phyloP scores from a whole-genome alignment of 2,329 filamentous ascomycete genomes.

The Aureobasidium zeae region DNA sequence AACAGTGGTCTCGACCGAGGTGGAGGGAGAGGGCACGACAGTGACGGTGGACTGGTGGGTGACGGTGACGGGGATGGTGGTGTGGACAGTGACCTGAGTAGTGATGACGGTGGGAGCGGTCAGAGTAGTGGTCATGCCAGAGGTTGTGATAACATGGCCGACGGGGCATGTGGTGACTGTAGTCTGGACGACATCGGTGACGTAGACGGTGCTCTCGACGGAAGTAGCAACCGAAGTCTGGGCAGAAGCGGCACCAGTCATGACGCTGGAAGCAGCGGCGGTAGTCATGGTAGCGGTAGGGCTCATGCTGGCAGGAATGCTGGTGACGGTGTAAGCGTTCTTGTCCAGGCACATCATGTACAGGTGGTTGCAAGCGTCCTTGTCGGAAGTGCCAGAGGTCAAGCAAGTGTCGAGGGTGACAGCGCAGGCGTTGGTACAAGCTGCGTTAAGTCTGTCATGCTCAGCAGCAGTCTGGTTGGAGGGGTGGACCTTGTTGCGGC shows the following conservation, averaged over 20 bases:
- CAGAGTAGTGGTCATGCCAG: background rate
- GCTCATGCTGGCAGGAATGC: conserved; percentile 10
- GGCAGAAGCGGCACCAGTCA: background rate
- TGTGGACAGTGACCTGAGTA: background rate
- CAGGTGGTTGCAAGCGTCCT: background rate
- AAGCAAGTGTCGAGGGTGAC: background rate
- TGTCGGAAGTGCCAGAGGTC: background rate
- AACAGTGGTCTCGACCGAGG: conserved; percentile 6
- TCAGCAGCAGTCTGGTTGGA: background rate
- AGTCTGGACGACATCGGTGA: background rate
- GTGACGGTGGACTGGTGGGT: background rate
- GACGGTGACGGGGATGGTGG: background rate
- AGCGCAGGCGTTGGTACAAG: background rate
- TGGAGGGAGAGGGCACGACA: background rate
- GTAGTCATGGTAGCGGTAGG: background rate
- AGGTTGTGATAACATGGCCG: conserved; percentile 10
- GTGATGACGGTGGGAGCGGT: background rate
- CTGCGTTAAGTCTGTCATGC: background rate
- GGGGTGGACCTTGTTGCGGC: background rate
- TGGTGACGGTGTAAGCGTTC: background rate
- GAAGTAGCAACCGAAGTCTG: background rate
- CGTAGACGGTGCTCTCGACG: background rate
- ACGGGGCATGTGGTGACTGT: conserved; percentile 17
- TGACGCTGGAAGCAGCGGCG: background rate
- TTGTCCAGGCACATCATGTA: background rate